phyloP scores from a whole-genome alignment of 78 protist genomes.

The Dictyostelium brefeldianum region DNA sequence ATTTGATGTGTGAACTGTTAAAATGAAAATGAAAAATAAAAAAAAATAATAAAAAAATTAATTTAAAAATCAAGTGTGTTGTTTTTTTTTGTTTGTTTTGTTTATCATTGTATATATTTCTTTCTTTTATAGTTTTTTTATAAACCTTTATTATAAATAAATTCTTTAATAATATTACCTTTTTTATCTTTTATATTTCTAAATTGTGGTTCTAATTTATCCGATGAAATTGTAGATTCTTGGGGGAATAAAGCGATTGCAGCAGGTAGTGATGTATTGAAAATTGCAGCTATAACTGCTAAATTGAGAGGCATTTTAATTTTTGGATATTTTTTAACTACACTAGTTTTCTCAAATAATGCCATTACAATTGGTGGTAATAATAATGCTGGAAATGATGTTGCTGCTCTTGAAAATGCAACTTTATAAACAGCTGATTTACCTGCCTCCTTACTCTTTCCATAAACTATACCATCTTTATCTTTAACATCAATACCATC shows the following conservation, averaged over 20 bases:
- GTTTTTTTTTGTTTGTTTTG: background rate
- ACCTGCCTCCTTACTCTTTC: constrained; percentile 67
- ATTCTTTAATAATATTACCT: constrained; percentile 49
- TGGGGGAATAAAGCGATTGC: constrained; percentile 82
- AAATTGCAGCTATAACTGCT: constrained; percentile 72
- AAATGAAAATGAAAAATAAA: background rate
- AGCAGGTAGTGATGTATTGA: constrained; percentile 73
- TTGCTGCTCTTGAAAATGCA: constrained; percentile 62
- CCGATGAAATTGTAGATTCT: constrained; percentile 53
- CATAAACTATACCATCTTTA: constrained; percentile 51
- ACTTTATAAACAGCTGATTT: constrained; percentile 67
- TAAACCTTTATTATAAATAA: constrained; percentile 86
- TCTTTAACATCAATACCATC: constrained; percentile 73
- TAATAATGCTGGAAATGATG: constrained; percentile 75
- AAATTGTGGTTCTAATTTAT: constrained; percentile 77
- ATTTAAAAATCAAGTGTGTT: background rate
- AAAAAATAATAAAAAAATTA: background rate
- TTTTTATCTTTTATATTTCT: constrained; percentile 24
- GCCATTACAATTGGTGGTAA: constrained; percentile 75
- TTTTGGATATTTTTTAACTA: constrained; percentile 50
- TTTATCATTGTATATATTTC: background rate
- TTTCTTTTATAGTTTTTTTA: constrained; percentile 42
- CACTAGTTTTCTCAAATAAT: constrained; percentile 19
- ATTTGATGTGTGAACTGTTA: background rate
- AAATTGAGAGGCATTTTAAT: constrained; percentile 57